Evolutionary conservation across 495 filamentous ascomycete genomes (phyloP), one percentile per base, ranked within the genome.

Genomic region (Aspergillus cristatus): DNA sequence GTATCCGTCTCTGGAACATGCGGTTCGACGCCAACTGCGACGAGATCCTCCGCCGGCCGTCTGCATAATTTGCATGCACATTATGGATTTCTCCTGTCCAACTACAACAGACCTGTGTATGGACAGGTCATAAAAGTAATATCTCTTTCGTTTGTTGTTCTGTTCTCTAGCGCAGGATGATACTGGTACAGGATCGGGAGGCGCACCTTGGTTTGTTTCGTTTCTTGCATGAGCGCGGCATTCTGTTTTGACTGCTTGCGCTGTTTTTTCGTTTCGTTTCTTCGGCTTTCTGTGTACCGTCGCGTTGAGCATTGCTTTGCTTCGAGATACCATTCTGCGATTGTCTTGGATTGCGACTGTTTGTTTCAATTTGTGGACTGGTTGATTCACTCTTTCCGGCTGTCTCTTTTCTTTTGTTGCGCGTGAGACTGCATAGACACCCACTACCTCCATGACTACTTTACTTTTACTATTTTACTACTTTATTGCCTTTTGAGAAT

Each of bases 1-100:
- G 80, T 37, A 81, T 96, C 55, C 78, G 82, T n/a, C 71, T 90
- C 8, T 98, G 91, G 89, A 86, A 84, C 54, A 79, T 94, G 66
- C 81, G 91, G 14, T 98, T 96, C 55, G 89, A 96, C 54, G 85
- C 85, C 55, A 95, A 96, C 71, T 95, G 87, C 67, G 90, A 96
- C 51, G 82, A 86, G 7, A 91, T 96, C 39, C 67, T 97, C 37
- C 75, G 75, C 51, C 69, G 55, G 14, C 53, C 62, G 34, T 47
- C 55, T 10, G 34, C 29, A 20, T 25, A 32, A 34, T 34, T 38
- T 44, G 20, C 20, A 24, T 24, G 20, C 20, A 24, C n/a, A n/a
- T n/a, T n/a, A n/a, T n/a, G n/a, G n/a, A n/a, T n/a, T n/a, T n/a
- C n/a, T n/a, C n/a, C n/a, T n/a, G n/a, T n/a, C n/a, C n/a, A n/a